phyloP scores from a whole-genome alignment of 371 early-diverging fungal genomes.

The Nosema muscidifuracis region DNA sequence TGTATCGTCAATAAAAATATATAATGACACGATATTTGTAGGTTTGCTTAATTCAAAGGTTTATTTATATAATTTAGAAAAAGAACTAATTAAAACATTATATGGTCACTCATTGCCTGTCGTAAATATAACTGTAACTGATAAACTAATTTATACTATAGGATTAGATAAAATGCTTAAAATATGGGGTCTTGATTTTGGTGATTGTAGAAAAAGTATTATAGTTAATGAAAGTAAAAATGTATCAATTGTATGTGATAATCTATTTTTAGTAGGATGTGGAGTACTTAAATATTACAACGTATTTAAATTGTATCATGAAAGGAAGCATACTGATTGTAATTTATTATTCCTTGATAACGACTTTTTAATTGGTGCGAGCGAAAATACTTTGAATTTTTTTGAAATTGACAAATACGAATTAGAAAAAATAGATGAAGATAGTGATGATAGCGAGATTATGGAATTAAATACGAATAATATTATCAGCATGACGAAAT shows the following conservation, averaged over 20 bases:
- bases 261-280: conserved; percentile 31
- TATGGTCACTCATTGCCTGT: conserved; percentile 64
- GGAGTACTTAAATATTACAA: conserved; percentile 44
- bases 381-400: conserved; percentile 15
- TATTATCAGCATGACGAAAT: conserved; percentile 12
- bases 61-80: conserved; percentile 39
- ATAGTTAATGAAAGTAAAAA: conserved; percentile 43
- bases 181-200: conserved; percentile 62
- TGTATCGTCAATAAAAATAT: conserved; percentile 34
- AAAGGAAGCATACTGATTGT: conserved; percentile 21
- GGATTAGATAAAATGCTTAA: conserved; percentile 62
- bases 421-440: conserved; percentile 5
- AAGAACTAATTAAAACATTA: conserved; percentile 38
- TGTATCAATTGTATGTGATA: conserved; percentile 18
- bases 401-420: conserved; percentile 49
- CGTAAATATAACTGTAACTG: conserved; percentile 43
- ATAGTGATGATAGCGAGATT: conserved; percentile 21
- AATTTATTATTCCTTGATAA: conserved; percentile 6
- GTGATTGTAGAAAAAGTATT: conserved; percentile 62
- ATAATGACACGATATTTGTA: conserved; percentile 36
- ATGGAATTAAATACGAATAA: conserved; percentile 9
- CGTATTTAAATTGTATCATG: conserved; percentile 21
- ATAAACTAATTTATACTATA: conserved; percentile 44
- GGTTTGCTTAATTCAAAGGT: conserved; percentile 52
- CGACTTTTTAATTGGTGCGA: conserved; percentile 25